Conservation (phyloP, 371 early-diverging fungal species). For the Scutellospora calospora region DNA sequence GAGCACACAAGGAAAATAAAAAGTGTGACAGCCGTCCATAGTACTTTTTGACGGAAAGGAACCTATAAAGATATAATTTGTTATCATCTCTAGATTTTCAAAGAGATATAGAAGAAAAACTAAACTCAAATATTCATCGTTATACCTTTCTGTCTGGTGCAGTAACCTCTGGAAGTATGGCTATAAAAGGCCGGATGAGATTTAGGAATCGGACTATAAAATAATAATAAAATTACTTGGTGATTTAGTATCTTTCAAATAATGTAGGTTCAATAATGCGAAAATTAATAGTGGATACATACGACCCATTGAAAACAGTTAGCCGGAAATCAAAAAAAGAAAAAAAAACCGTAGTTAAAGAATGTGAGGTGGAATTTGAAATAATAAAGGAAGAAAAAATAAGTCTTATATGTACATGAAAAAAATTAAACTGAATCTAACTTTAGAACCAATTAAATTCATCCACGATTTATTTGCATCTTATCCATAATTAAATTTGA, state of each 20-base stretch:
- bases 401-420: background rate
- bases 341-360: background rate
- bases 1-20: constrained; percentile 99
- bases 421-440: background rate
- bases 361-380: background rate
- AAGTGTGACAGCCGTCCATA: constrained; percentile 99
- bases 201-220: constrained; percentile 91
- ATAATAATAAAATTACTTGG: background rate
- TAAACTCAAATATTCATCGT: background rate
- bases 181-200: constrained; percentile 98
- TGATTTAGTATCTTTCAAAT: background rate
- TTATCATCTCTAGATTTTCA: too few species aligned
- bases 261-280: background rate
- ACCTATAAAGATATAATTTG: constrained; percentile 63
- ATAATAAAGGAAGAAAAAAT: background rate
- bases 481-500: background rate
- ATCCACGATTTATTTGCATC: constrained; percentile 3
- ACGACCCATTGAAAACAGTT: constrained; percentile 29
- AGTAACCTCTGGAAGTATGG: constrained; percentile 97
- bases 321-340: background rate
- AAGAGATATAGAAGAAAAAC: background rate
- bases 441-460: background rate
- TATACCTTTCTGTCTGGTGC: constrained; percentile 95
- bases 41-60: constrained; percentile 97
- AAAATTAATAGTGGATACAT: background rate